phyloP scores from a whole-genome alignment of 257 asterid genomes.

The Catharanthus roseus region DNA sequence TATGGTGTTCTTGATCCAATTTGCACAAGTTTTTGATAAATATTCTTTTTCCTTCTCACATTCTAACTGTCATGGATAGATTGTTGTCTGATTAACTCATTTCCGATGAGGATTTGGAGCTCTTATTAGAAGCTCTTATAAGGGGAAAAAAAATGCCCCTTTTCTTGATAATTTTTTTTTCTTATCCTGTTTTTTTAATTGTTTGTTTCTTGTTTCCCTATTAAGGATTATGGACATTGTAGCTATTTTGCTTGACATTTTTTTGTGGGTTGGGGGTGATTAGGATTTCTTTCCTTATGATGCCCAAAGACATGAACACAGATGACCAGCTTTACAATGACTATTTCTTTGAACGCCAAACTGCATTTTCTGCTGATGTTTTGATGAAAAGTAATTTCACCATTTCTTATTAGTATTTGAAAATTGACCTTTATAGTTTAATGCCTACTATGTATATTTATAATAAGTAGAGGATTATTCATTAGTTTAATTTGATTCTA shows the following conservation, averaged over 20 bases:
- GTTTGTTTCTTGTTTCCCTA: not conserved
- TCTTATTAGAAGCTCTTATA: too few relatives aligned
- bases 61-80: too few relatives aligned
- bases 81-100: too few relatives aligned
- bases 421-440: not conserved
- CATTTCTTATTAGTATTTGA: not conserved
- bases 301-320: not conserved
- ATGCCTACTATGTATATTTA: not conserved
- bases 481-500: not conserved
- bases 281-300: not conserved
- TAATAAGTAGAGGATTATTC: not conserved
- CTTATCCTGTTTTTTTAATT: not conserved
- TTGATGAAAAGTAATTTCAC: not conserved
- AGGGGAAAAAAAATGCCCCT: too few relatives aligned
- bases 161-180: too few relatives aligned
- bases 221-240: not conserved
- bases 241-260: not conserved
- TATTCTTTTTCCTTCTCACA: not conserved
- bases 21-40: not conserved
- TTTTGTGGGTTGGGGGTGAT: not conserved
- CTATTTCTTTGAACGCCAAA: constrained; percentile 3
- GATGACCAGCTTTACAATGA: constrained; percentile 11
- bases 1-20: not conserved
- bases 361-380: not conserved
- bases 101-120: not conserved